Conservation (phyloP, 1,139 yeast species). For the Taphrina deformans region DNA sequence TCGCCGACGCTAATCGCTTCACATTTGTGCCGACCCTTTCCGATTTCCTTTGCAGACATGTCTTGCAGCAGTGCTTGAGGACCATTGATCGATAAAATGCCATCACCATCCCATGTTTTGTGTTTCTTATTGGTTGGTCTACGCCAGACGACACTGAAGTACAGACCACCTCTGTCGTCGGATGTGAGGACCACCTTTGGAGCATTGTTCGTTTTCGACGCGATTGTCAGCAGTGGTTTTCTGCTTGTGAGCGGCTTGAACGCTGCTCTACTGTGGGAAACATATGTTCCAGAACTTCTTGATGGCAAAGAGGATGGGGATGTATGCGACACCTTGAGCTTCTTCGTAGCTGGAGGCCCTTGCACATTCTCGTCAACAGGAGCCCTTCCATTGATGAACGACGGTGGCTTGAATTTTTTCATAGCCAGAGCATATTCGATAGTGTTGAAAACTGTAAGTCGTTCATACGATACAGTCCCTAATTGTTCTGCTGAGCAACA, state of each 20-base stretch:
- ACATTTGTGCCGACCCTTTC: constrained; percentile 26
- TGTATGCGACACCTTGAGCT: background rate
- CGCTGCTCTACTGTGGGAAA: background rate
- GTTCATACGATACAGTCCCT: too few species aligned
- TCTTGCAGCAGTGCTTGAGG: constrained; percentile 40
- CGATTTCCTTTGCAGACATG: constrained; percentile 40
- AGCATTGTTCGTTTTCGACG: background rate
- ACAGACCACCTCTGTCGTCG: background rate
- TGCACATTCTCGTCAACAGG: background rate
- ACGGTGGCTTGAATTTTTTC: constrained; percentile 23
- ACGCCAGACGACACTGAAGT: constrained; percentile 60
- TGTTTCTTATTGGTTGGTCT: constrained; percentile 73
- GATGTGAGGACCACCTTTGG: background rate
- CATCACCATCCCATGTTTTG: constrained; percentile 96
- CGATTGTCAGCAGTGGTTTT: constrained; percentile 24
- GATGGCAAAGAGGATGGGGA: background rate
- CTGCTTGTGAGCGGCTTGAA: background rate
- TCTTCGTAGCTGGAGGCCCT: background rate
- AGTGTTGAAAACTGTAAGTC: too few species aligned
- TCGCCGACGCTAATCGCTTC: constrained; percentile 47
- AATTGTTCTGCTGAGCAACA: too few species aligned
- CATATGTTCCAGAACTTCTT: background rate
- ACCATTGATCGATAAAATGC: constrained; percentile 50
- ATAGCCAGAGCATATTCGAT: background rate
- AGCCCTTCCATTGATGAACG: constrained; percentile 12